These are phyloP conservation scores for Vinca minor DNA, from an alignment of 257 asterid species.

Conservation along the genomic window DNA sequence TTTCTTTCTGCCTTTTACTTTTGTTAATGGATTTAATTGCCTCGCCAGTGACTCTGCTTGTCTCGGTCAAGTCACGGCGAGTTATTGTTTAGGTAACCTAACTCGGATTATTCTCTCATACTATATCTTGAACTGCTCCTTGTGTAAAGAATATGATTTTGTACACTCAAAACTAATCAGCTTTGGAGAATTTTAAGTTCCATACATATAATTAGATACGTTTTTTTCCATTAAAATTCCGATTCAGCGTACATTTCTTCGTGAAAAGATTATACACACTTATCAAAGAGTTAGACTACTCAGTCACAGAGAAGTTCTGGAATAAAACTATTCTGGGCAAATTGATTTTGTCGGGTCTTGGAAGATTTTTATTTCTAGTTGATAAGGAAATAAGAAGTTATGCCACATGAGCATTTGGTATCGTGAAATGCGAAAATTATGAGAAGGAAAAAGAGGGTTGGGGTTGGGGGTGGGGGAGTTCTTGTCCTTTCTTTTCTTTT, in stretches of 20 bases:
- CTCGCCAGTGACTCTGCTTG: too few species aligned
- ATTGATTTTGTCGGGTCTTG: background rate
- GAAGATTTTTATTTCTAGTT: background rate
- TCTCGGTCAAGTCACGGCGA: too few species aligned
- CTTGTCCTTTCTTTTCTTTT: background rate
- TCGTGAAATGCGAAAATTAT: background rate
- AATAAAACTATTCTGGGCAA: background rate
- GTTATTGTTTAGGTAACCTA: too few species aligned
- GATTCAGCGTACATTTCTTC: background rate
- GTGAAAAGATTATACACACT: background rate
- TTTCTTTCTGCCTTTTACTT: too few species aligned
- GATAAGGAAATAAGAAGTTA: background rate
- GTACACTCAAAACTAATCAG: background rate
- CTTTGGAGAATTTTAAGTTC: background rate
- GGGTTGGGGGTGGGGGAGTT: background rate
- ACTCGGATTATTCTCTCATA: too few species aligned
- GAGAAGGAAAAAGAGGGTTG: background rate
- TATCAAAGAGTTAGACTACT: background rate
- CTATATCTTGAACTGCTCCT: background rate
- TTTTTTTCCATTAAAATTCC: background rate
- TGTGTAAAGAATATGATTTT: background rate
- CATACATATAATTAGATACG: background rate
- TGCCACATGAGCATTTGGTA: background rate
- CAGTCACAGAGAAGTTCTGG: background rate
- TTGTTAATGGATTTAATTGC: too few species aligned